Percentiles rank a stretch among this genome's conserved stretches.
Evolutionary conservation across 495 filamentous ascomycete genomes (phyloP).

Genomic region (Podospora appendiculata): DNA sequence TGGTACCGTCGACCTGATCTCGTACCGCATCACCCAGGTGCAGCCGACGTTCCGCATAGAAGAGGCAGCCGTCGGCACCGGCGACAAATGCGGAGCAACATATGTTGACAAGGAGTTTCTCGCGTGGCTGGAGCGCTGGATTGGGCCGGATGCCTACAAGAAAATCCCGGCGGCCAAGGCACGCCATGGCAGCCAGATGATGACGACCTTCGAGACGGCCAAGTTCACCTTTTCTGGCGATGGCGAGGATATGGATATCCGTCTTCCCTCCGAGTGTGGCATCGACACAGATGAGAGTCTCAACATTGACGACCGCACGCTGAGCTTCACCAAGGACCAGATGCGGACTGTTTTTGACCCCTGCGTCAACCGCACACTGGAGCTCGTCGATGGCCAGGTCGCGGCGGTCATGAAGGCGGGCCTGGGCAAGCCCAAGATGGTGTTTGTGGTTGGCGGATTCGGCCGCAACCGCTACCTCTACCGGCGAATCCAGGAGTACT

Average conservation of each 20-base stretch:
- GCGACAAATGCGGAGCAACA: slow-evolving; percentile 11
- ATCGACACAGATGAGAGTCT: slow-evolving; percentile 4
- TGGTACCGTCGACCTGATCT: slow-evolving; percentile 41
- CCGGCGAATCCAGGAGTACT: slow-evolving; percentile 9
- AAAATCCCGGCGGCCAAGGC: slow-evolving; percentile 5
- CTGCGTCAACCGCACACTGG: slow-evolving; percentile 22
- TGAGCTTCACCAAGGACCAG: slow-evolving; percentile 8
- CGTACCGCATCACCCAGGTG: slow-evolving; percentile 26
- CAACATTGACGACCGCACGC: slow-evolving; percentile 6
- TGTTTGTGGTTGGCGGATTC: slow-evolving; percentile 15
- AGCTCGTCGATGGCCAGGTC: slow-evolving; percentile 27
- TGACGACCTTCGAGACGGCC: slow-evolving; percentile 5
- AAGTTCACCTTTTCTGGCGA: slow-evolving; percentile 7
- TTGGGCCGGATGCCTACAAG: slow-evolving; percentile 6
- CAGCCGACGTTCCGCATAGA: slow-evolving; percentile 3
- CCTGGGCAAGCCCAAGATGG: slow-evolving; percentile 8
- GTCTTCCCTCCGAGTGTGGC: slow-evolving; percentile 4
- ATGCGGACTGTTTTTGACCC: slow-evolving; percentile 30
- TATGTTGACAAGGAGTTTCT: slow-evolving; percentile 13
- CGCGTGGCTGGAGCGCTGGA: slow-evolving; percentile 9
- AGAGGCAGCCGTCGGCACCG: slow-evolving; percentile 8
- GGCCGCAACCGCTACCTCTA: slow-evolving; percentile 11
- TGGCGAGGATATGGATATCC: slow-evolving; percentile 7
- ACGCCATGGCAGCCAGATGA: slow-evolving; percentile 3
- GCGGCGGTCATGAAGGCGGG: slow-evolving; percentile 14